Base-by-base conservation (phyloP, 306 rosid genomes). In the Inga leiocalycina region DNA sequence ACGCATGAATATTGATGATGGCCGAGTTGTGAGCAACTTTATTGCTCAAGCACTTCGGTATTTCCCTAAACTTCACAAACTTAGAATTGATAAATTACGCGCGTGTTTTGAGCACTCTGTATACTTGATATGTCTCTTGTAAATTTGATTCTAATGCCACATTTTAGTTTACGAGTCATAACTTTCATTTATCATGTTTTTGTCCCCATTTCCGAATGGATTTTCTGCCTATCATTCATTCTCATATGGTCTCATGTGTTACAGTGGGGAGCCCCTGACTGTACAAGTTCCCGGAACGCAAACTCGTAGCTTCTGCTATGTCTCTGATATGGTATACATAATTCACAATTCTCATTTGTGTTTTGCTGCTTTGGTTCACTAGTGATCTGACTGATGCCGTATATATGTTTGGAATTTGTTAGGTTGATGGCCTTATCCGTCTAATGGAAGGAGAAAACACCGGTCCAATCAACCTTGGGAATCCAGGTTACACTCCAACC, bases 1-100 rank as follows among this genome's bases (percentile, higher is more conserved):
- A 13, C 96, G 96, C 77, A 92, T 92, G 95, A 91, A 90, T 81
- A 91, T 91, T 43, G 95, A 91, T 34, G 95, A 91, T 76, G 93
- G 93, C 0, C 93, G 96, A 83, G 96, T 90, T 0, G 93, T 92
- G 54, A 92, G 93, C 87, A 92, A 90, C 78, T 92, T 92, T 64
- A 92, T 92, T 39, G 96, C 96, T 52, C 96, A 92, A 90, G 92
- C 93, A 43, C 85, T 92, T 77, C 92, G 96, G 96, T 90, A 59
- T 64, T 87, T 82, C 83, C 79, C 61, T 54, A 65, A 51, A 41
- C 74, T 70, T 41, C 46, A 24, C 59, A 39, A 61, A 37, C 67
- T 48, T 64, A 7, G 8, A 16, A 4, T n/a, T 19, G 32, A 66
- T 54, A 46, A 37, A 20, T 39, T 67, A 39, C 8, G 43, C 8